Conservation (phyloP, 2,329 filamentous ascomycete species). For the Neonectria ditissima region DNA sequence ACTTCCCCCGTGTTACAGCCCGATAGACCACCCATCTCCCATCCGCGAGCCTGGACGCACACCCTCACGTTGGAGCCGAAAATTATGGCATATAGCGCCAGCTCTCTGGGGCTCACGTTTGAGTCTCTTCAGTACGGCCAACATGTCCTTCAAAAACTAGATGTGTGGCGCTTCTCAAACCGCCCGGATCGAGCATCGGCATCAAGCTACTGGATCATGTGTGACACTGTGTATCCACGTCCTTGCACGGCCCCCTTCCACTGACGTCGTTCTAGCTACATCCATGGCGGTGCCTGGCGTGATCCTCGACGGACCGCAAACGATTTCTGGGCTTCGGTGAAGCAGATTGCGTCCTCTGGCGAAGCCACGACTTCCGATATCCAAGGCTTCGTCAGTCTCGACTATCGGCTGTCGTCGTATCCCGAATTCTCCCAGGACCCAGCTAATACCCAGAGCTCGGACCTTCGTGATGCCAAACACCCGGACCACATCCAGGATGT, state of each 20-base stretch:
- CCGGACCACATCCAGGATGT: constrained; percentile 72
- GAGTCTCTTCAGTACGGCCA: constrained; percentile 53
- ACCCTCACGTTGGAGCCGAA: constrained; percentile 13
- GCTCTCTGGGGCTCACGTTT: constrained; percentile 45
- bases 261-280: constrained; percentile 55
- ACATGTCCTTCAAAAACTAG: constrained; percentile 58
- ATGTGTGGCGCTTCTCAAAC: constrained; percentile 55
- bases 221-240: constrained; percentile 29
- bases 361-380: constrained; percentile 52
- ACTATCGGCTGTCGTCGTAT: constrained; percentile 70
- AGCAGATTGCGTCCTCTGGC: constrained; percentile 52
- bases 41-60: constrained; percentile 28
- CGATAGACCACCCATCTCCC: constrained; percentile 15
- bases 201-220: constrained; percentile 54
- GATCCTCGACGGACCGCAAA: constrained; percentile 64
- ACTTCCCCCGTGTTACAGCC: constrained; percentile 2
- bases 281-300: constrained; percentile 74
- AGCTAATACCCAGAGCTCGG: constrained; percentile 37
- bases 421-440: constrained; percentile 57
- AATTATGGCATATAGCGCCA: constrained; percentile 38
- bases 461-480: constrained; percentile 62
- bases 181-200: constrained; percentile 29
- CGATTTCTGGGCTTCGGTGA: constrained; percentile 60
- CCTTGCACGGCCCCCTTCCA: constrained; percentile 1
- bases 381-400: constrained; percentile 72